phyloP scores from a whole-genome alignment of 208 protist genomes.

The Naegleria fowleri region DNA sequence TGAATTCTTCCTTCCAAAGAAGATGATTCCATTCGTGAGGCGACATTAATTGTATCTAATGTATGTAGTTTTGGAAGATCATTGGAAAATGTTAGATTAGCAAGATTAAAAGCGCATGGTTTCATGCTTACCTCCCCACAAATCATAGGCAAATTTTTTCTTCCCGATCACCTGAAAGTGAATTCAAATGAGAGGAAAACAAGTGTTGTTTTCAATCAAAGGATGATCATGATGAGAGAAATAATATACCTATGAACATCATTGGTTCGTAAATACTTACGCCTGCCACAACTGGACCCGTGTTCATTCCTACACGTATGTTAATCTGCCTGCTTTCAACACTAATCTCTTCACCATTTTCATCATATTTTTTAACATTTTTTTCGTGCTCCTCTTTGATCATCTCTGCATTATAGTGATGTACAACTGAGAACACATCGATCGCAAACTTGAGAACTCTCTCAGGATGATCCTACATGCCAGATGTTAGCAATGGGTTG shows the following conservation, averaged over 20 bases:
- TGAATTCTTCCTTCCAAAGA: constrained; percentile 29
- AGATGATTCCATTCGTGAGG: too few species aligned
- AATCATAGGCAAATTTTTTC: background rate
- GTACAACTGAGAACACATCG: background rate
- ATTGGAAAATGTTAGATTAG: too few species aligned
- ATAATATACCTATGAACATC: too few species aligned
- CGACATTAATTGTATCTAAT: too few species aligned
- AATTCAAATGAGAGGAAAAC: too few species aligned
- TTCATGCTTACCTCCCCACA: constrained; percentile 3
- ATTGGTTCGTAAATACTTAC: too few species aligned
- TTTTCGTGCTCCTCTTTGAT: too few species aligned
- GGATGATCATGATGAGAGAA: too few species aligned
- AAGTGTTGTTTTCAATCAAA: too few species aligned
- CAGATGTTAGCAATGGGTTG: too few species aligned
- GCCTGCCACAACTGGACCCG: background rate
- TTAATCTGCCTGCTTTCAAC: background rate
- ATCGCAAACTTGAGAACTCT: background rate
- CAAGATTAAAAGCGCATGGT: constrained; percentile 24
- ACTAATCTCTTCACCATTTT: background rate
- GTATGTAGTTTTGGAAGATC: too few species aligned
- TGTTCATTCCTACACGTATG: background rate
- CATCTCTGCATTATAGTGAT: background rate
- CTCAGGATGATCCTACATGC: background rate
- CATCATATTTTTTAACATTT: too few species aligned
- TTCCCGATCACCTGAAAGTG: background rate